A percentile compares a stretch with the other conserved stretches of the same genome.
Evolutionary conservation across 495 filamentous ascomycete species (phyloP).

Genomic region (Lindgomyces ingoldianus): DNA sequence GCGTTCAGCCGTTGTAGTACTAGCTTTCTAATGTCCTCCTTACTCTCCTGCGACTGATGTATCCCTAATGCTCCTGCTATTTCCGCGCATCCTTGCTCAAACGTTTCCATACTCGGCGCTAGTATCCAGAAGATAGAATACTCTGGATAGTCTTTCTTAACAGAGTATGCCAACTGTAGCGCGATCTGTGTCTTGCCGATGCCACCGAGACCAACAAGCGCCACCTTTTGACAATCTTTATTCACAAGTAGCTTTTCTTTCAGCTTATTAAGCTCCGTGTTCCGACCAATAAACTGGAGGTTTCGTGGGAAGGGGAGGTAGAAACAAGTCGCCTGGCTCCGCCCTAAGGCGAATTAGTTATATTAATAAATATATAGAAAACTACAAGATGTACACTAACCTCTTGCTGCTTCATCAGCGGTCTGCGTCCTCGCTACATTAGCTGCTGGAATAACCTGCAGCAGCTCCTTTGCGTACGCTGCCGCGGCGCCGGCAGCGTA

Average conservation of each 20-base stretch:
- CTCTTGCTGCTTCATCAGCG: slow-evolving; percentile 2
- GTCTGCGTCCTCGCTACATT: slow-evolving; percentile 17
- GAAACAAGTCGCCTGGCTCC: slow-evolving; percentile 1
- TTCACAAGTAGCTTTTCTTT: slow-evolving; percentile 26
- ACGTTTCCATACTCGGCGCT: slow-evolving; percentile 32
- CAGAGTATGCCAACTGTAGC: slow-evolving; percentile 32
- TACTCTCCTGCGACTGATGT: neutral
- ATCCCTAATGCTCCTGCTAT: slow-evolving; percentile 21
- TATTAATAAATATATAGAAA: neutral
- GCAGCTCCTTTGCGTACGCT: slow-evolving; percentile 28
- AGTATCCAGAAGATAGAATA: slow-evolving; percentile 37
- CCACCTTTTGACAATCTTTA: slow-evolving; percentile 26
- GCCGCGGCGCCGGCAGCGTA: slow-evolving; percentile 31
- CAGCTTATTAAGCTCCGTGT: slow-evolving; percentile 18
- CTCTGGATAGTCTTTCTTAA: slow-evolving; percentile 25
- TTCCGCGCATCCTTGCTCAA: slow-evolving; percentile 30
- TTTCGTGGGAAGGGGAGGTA: slow-evolving; percentile 26
- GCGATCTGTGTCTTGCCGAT: slow-evolving; percentile 37
- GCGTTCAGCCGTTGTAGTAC: slow-evolving; percentile 15
- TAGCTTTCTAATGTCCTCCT: slow-evolving; percentile 27
- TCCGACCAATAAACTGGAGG: slow-evolving; percentile 21
- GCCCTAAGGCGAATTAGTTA: slow-evolving; percentile 1
- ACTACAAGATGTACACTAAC: slow-evolving; percentile 26
- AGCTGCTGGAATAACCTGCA: slow-evolving; percentile 13
- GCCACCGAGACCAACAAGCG: slow-evolving; percentile 26